Evolutionary conservation across 2,329 filamentous ascomycete genomes (phyloP).

Genomic region (Colletotrichum endophyticum): DNA sequence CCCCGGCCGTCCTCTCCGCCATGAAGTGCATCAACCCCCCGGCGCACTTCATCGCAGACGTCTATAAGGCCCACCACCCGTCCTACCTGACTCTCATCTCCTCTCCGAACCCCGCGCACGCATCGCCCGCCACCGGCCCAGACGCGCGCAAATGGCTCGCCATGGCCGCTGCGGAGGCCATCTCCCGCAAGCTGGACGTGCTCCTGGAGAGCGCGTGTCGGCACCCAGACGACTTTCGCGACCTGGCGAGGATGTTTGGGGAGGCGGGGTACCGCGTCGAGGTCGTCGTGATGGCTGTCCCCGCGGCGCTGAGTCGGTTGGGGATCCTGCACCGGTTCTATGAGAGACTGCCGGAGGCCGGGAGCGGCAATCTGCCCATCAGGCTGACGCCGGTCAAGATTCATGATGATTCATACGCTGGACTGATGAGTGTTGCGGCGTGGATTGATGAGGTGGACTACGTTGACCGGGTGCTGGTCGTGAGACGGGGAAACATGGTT

Average conservation of each 20-base stretch:
- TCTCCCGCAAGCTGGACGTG: conserved; percentile 35
- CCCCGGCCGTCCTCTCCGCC: conserved; percentile 40
- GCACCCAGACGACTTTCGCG: conserved; percentile 43
- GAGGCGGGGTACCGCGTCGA: conserved; percentile 39
- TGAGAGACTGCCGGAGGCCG: conserved; percentile 36
- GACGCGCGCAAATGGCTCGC: conserved; percentile 51
- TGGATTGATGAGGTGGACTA: conserved; percentile 37
- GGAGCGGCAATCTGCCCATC: conserved; percentile 37
- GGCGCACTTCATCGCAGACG: conserved; percentile 52
- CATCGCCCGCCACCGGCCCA: conserved; percentile 41
- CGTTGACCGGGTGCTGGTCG: conserved; percentile 41
- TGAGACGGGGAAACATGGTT: conserved; percentile 42
- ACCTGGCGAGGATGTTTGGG: conserved; percentile 39
- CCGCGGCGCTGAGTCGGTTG: conserved; percentile 43
- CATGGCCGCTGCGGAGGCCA: conserved; percentile 40
- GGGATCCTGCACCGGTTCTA: conserved; percentile 47
- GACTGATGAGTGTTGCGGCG: conserved; percentile 38
- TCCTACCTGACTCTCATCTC: conserved; percentile 37
- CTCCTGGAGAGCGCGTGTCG: conserved; percentile 52
- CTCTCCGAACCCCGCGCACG: conserved; percentile 33
- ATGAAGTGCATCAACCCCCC: conserved; percentile 26
- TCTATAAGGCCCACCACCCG: conserved; percentile 54
- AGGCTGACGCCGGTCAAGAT: conserved; percentile 47
- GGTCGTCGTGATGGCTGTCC: conserved; percentile 47
- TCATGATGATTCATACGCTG: conserved; percentile 51